Evolutionary conservation across 257 asterid species (phyloP), one percentile per base, ranked within the genome.

Genomic region (Penstemon davidsonii): DNA sequence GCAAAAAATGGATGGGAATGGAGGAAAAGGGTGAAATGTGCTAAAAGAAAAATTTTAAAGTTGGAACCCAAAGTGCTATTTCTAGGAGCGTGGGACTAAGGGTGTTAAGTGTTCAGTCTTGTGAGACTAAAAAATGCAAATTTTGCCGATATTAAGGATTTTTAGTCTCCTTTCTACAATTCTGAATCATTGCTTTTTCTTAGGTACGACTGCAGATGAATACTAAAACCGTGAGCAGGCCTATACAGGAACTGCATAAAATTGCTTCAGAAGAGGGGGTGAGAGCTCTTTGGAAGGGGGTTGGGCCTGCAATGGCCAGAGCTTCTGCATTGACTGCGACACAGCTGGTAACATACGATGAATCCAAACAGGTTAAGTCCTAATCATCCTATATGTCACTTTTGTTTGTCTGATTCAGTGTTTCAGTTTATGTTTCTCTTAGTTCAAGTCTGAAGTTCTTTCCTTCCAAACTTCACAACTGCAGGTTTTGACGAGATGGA

Each of bases 321-420:
- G 98, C 98, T 78, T 86, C 94, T 64, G 84, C 92, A 55, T 80
- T 92, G 84, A 92, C 98, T 64, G 95, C 97, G 46, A 88, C 98
- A 49, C 98, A 88, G 80, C 80, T 92, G 68, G 96, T 88, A 53
- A 87, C 97, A 10, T 92, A 90, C 50, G 98, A 92, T 67, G 95
- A 92, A 82, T 86, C 97, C 73, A 92, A 92, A 82, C 92, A 63
- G 92, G 97, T 91, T 73, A 61, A 72, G 59, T 68, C 74, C 67
- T 72, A 19, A 62, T 75, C 52, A 56, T 60, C 72, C 69, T 71
- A 45, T 68, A 45, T 67, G 39, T 62, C 63, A 51, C 50, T 75
- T 74, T 63, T 60, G 51, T 44, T 46, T 68, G 53, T 12, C 54
- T 19, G 25, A 33, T 38, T 41, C 60, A 8, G 18, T 42, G 39